Conservation (phyloP, 176 grass and related monocot species). For the Zoysia pacifica region DNA sequence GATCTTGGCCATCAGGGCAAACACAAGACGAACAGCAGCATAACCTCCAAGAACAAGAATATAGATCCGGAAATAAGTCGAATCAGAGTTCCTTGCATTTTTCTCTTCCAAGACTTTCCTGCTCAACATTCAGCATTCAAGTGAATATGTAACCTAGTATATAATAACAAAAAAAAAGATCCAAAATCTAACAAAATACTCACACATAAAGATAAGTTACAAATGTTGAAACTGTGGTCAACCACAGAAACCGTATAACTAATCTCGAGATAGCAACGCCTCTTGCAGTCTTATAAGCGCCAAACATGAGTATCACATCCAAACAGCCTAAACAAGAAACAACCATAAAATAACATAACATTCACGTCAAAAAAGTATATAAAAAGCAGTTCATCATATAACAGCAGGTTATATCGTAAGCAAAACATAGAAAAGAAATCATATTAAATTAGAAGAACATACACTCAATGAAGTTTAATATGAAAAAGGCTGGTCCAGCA, state of each 20-base stretch:
- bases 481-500: conserved; percentile 86
- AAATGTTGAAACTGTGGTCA: conserved; percentile 67
- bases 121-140: conserved; percentile 44
- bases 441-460: conserved; percentile 40
- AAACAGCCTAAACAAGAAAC: conserved; percentile 73
- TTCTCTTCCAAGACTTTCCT: conserved; percentile 90
- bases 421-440: conserved; percentile 23
- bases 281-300: conserved; percentile 84
- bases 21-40: conserved; percentile 65
- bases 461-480: conserved; percentile 89
- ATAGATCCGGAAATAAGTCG: conserved; percentile 88
- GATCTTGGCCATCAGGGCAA: conserved; percentile 81
- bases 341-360: conserved; percentile 7
- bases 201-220: conserved; percentile 89
- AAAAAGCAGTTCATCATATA: background rate
- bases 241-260: conserved; percentile 80
- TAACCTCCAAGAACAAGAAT: conserved; percentile 85
- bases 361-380: background rate
- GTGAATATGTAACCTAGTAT: conserved; percentile 25
- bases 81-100: conserved; percentile 73
- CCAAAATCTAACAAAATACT: conserved; percentile 45
- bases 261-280: conserved; percentile 92
- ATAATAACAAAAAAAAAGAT: conserved; percentile 14
- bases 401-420: background rate
- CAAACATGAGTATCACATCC: conserved; percentile 91